Evolutionary conservation across 306 rosid genomes (phyloP).

Genomic region (Lathyrus sativus): DNA sequence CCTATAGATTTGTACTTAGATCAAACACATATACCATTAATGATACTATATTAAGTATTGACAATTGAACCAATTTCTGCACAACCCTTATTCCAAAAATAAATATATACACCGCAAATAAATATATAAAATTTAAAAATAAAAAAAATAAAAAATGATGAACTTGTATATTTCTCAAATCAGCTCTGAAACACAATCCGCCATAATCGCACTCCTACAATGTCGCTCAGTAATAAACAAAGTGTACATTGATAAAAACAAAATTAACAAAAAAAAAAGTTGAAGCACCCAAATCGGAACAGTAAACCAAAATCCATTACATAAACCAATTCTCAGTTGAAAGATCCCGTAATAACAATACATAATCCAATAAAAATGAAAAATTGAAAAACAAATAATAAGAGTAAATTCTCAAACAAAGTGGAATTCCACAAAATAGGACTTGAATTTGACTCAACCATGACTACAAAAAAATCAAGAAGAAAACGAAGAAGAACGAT

Average conservation of each 20-base stretch:
- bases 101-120: neutral
- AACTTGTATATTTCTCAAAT: conserved; percentile 34
- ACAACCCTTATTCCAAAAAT: neutral
- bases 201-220: conserved; percentile 29
- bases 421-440: conserved; percentile 23
- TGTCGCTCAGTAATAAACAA: conserved; percentile 37
- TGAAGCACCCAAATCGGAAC: too few species aligned
- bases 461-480: neutral
- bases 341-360: conserved; percentile 28
- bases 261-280: too few species aligned
- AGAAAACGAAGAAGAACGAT: neutral
- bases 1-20: conserved; percentile 26
- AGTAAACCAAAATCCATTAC: conserved; percentile 26
- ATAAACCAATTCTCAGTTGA: conserved; percentile 36
- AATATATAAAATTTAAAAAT: neutral
- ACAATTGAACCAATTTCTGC: conserved; percentile 15
- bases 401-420: neutral
- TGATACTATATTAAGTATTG: neutral
- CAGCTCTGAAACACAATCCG: conserved; percentile 30
- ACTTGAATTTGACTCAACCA: conserved; percentile 45
- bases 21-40: neutral
- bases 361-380: neutral
- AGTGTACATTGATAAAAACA: too few species aligned
- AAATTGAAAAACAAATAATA: neutral
- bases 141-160: neutral